Conservation (phyloP, 441 rosid species). For the Capsella rubella region DNA sequence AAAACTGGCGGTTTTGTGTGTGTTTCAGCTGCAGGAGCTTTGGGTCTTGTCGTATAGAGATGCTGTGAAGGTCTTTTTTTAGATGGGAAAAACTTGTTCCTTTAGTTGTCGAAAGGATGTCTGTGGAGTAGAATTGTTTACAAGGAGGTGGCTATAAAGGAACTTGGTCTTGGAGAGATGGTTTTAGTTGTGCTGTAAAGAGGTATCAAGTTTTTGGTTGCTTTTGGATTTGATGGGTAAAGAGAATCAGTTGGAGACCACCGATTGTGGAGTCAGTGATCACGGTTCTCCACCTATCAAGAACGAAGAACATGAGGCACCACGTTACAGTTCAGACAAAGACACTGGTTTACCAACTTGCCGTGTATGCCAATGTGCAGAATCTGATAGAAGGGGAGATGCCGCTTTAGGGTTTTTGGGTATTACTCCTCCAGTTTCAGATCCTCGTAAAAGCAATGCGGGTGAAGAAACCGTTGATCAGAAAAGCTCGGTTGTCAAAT, state of each 20-base stretch:
- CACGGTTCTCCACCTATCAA: slow-evolving; percentile 51
- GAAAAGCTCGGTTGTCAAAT: slow-evolving; percentile 41
- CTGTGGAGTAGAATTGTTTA: slow-evolving; percentile 14
- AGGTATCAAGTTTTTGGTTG: slow-evolving; percentile 17
- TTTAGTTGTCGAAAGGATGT: slow-evolving; percentile 21
- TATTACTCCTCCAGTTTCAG: slow-evolving; percentile 61
- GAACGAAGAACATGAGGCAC: slow-evolving; percentile 50
- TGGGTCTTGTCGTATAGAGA: slow-evolving; percentile 21
- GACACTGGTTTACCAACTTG: slow-evolving; percentile 76
- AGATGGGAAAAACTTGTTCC: slow-evolving; percentile 13
- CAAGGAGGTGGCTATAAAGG: background rate
- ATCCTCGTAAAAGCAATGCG: slow-evolving; percentile 47
- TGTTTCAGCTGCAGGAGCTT: slow-evolving; percentile 38
- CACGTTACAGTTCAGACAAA: slow-evolving; percentile 72
- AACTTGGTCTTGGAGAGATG: slow-evolving; percentile 24
- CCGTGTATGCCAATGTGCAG: slow-evolving; percentile 94
- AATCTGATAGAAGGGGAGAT: slow-evolving; percentile 91
- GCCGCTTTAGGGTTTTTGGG: slow-evolving; percentile 79
- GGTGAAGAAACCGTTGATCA: slow-evolving; percentile 37
- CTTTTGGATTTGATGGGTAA: slow-evolving; percentile 62
- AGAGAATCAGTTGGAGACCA: slow-evolving; percentile 56
- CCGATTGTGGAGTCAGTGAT: slow-evolving; percentile 50
- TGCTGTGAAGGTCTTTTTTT: slow-evolving; percentile 1
- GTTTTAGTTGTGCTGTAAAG: slow-evolving; percentile 24
- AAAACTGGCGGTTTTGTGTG: slow-evolving; percentile 11